Evolutionary conservation across 1,139 yeast genomes (phyloP), one percentile per base, ranked within the genome.

Genomic region (Arxiozyma heterogenica): DNA sequence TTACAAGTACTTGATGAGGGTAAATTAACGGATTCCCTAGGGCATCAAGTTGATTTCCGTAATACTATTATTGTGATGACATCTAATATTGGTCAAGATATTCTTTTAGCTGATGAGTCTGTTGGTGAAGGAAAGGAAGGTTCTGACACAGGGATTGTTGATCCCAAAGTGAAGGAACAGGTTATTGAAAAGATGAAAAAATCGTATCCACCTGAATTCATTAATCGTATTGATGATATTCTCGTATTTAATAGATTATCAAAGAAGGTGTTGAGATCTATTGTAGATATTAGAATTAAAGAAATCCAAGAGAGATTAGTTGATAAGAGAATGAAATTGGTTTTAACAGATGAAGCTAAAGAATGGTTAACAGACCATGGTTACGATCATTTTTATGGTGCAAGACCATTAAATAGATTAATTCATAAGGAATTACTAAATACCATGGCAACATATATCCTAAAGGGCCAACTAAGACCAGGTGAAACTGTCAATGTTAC

Each of bases 31-130:
- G 98, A 93, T 67, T 86, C 96, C 8, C 96, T 90, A 65, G 98
- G 98, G 39, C 86, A 89, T 55, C 87, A 85, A 63, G 88, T 93
- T 54, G 97, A 93, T 70, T 93, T 93, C 80, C 82, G 90, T 61
- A 93, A 93, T 69, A 87, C 98, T 1, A 86, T 93, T 55, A 88
- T 93, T 63, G 95, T 93, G n/a, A 87, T 93, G 95, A 93, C 98
- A 0, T 88, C 96, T 3, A 93, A 93, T 68, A 87, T 93, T 64
- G 98, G 98, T 8, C 98, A 93, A 69, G 96, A 91, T 59, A 80
- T 86, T 51, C 75, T 93, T 58, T 73, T 90, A 52, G 75, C 83
- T 17, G 96, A 87, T 61, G 70, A 72, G 30, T 79, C 80, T 51
- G 72, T 81, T 27, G 68, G 70, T 44, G 73, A 74, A 38, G 78